A percentile compares a stretch with the other conserved stretches of the same genome.
These are phyloP conservation scores for Apiotrichum gracile DNA, from an alignment of 1,284 basidiomycete species.

Conservation along the genomic window DNA sequence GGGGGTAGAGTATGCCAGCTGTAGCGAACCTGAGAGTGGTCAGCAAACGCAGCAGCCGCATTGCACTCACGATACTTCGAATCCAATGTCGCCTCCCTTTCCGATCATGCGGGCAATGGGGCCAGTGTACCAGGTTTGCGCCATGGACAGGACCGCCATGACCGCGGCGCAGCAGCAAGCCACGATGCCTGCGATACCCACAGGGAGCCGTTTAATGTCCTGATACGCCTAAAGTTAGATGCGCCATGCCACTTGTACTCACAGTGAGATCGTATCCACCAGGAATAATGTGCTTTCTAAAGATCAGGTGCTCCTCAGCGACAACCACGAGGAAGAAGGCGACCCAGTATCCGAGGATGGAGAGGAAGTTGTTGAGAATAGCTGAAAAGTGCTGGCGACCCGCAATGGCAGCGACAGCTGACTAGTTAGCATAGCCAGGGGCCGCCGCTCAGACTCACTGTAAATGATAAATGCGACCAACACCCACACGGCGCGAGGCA, in stretches of 20 bases:
- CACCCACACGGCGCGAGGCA: constrained; percentile 61
- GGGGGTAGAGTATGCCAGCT: background rate
- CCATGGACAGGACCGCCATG: constrained; percentile 46
- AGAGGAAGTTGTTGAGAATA: constrained; percentile 53
- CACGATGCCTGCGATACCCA: constrained; percentile 55
- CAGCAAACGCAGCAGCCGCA: too few species aligned
- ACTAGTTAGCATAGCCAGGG: background rate
- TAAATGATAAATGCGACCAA: constrained; percentile 55
- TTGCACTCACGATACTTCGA: constrained; percentile 51
- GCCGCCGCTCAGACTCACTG: constrained; percentile 24
- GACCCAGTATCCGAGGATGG: constrained; percentile 52
- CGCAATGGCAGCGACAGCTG: constrained; percentile 56
- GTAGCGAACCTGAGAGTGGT: background rate
- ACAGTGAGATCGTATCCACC: constrained; percentile 53
- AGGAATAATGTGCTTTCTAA: constrained; percentile 48
- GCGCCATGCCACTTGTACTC: background rate
- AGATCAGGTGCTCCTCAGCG: constrained; percentile 56
- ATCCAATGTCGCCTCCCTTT: constrained; percentile 55
- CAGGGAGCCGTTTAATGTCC: constrained; percentile 51
- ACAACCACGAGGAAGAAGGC: constrained; percentile 51
- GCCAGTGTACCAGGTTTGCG: constrained; percentile 52
- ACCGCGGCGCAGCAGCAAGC: constrained; percentile 52
- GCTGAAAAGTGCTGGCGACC: constrained; percentile 59
- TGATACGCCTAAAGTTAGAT: constrained; percentile 49
- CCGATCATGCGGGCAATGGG: constrained; percentile 52